These are phyloP conservation scores for Monosporascus sp. DNA, from an alignment of 2,329 filamentous ascomycete genomes.

Conservation along the genomic window DNA sequence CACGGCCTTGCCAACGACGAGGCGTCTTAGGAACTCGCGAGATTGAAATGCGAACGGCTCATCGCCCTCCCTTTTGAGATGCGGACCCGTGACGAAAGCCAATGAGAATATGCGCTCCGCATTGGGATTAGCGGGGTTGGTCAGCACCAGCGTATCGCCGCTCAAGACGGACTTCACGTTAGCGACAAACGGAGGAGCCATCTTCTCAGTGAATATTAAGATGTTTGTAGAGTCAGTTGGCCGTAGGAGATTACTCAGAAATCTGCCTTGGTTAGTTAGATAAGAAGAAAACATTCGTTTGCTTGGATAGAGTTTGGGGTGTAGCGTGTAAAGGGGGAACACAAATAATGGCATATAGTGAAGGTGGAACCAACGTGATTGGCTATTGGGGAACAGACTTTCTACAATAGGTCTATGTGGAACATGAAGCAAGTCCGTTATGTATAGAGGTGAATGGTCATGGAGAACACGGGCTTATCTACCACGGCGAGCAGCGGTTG, in stretches of 20 bases:
- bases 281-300: not conserved
- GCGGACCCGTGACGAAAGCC: constrained; percentile 86
- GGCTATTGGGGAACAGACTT: too few species aligned
- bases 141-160: constrained; percentile 84
- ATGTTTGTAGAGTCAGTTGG: constrained; percentile 12
- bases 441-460: too few species aligned
- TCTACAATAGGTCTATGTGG: too few species aligned
- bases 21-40: constrained; percentile 81
- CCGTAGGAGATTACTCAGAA: constrained; percentile 7
- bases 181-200: constrained; percentile 51
- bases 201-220: constrained; percentile 25
- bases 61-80: constrained; percentile 81
- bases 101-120: constrained; percentile 84
- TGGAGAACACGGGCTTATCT: too few species aligned
- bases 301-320: not conserved
- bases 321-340: not conserved
- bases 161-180: constrained; percentile 92
- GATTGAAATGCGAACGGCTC: constrained; percentile 93
- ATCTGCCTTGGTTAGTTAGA: constrained; percentile 14
- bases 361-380: too few species aligned
- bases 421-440: too few species aligned
- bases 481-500: too few species aligned
- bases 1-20: constrained; percentile 80
- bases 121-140: constrained; percentile 72
- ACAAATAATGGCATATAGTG: too few species aligned